Conservation (phyloP, 768 basidiomycete genomes). For the Saitozyma podzolica region DNA sequence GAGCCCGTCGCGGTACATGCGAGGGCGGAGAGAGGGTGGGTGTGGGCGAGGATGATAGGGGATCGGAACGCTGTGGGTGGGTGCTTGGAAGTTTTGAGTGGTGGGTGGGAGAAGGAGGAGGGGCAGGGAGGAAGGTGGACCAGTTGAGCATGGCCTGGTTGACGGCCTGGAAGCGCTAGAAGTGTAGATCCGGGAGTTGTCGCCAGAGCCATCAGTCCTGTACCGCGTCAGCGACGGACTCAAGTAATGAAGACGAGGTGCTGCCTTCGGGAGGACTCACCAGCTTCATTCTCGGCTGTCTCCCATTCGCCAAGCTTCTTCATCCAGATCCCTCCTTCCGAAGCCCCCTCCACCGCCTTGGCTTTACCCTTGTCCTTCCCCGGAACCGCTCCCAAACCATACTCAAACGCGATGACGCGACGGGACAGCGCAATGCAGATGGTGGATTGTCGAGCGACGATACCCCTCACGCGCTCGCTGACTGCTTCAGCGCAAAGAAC, state of each 20-base stretch:
- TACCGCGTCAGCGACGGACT: neutral
- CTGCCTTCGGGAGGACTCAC: slow-evolving; percentile 16
- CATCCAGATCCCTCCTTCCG: slow-evolving; percentile 30
- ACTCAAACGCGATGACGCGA: slow-evolving; percentile 43
- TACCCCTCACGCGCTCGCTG: slow-evolving; percentile 40
- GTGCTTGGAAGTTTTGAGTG: neutral
- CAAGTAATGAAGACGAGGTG: neutral
- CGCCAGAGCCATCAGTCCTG: slow-evolving; percentile 49
- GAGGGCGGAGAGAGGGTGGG: slow-evolving; percentile 44
- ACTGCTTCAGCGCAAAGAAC: neutral
- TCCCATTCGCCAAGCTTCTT: slow-evolving; percentile 49
- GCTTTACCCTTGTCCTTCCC: slow-evolving; percentile 28
- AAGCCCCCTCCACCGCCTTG: neutral
- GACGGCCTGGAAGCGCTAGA: slow-evolving; percentile 52
- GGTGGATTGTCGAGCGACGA: slow-evolving; percentile 25
- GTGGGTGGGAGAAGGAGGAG: slow-evolving; percentile 6
- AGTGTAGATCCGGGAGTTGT: slow-evolving; percentile 40
- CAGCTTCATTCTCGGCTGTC: slow-evolving; percentile 47
- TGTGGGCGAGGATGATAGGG: slow-evolving; percentile 52
- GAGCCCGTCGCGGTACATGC: slow-evolving; percentile 40
- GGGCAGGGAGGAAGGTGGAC: slow-evolving; percentile 45
- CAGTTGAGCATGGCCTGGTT: slow-evolving; percentile 52
- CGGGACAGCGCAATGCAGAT: slow-evolving; percentile 40
- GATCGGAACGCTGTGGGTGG: slow-evolving; percentile 39
- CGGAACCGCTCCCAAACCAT: slow-evolving; percentile 11